These are phyloP conservation scores for Microsporum ferrugineum DNA, from an alignment of 2,329 filamentous ascomycete genomes.

Conservation along the genomic window DNA sequence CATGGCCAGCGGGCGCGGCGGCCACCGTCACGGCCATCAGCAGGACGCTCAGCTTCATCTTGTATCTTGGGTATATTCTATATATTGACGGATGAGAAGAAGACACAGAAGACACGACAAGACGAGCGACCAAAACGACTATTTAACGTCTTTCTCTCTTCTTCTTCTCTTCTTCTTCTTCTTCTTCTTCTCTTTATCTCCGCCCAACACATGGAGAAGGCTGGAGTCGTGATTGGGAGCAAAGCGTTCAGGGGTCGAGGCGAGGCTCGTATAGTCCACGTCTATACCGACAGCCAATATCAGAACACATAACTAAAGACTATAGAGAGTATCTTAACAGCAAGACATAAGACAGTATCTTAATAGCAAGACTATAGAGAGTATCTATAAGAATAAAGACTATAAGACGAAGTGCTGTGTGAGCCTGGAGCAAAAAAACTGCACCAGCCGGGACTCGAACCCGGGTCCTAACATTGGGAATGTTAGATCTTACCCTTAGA, in stretches of 20 bases:
- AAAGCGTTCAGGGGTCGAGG: neutral
- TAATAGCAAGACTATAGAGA: neutral
- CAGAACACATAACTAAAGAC: neutral
- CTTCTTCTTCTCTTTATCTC: neutral
- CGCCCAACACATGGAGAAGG: neutral
- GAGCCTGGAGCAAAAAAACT: neutral
- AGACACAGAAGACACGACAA: neutral
- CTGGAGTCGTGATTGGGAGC: neutral
- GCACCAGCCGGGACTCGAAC: slow-evolving; percentile 9
- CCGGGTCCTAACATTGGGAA: slow-evolving; percentile 9
- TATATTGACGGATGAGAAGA: neutral
- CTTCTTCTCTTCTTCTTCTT: no score
- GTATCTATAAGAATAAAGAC: neutral
- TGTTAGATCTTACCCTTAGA: slow-evolving; percentile 9
- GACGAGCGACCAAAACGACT: neutral
- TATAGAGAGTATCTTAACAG: no score
- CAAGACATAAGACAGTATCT: neutral
- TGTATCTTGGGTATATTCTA: neutral
- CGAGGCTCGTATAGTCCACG: neutral
- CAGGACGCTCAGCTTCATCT: neutral
- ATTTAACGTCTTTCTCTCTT: neutral
- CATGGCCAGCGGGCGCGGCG: neutral
- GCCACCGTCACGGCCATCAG: neutral
- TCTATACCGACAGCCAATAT: neutral
- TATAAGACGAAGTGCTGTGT: neutral